phyloP scores from a whole-genome alignment of 2,329 filamentous ascomycete species.

The Chaetomium sp. region DNA sequence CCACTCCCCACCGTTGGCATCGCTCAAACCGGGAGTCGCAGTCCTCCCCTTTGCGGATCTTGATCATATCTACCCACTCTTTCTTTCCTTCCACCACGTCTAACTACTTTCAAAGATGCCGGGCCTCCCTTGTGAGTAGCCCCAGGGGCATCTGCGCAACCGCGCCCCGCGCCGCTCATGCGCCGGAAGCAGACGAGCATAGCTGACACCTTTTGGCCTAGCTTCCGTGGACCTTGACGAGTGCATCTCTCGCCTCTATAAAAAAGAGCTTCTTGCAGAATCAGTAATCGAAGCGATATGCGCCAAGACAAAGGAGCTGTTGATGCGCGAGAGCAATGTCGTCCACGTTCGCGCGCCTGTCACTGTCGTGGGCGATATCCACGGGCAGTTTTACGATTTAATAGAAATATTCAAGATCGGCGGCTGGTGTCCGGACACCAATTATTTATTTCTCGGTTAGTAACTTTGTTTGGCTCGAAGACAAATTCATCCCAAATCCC shows the following conservation, averaged over 20 bases:
- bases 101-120: conserved; percentile 26
- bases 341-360: conserved; percentile 94
- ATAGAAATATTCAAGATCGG: conserved; percentile 99
- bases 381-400: conserved; percentile 97
- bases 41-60: conserved; percentile 13
- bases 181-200: not conserved
- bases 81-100: not conserved
- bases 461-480: not conserved
- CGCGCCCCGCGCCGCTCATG: not conserved
- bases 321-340: conserved; percentile 99
- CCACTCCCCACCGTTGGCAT: conserved; percentile 21
- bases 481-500: not conserved
- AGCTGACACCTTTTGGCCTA: conserved; percentile 31
- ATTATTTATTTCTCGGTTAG: conserved; percentile 91
- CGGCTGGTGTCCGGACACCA: conserved; percentile 94
- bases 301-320: conserved; percentile 95
- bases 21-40: conserved; percentile 23
- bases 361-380: conserved; percentile 96
- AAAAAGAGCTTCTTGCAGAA: conserved; percentile 90
- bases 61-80: conserved; percentile 11
- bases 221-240: conserved; percentile 97
- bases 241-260: conserved; percentile 94
- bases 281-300: conserved; percentile 99
- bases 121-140: conserved; percentile 28
- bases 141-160: not conserved